Evolutionary conservation across 164 flowering plant genomes (phyloP), one percentile per base, ranked within the genome.

Genomic region (Taxillus chinensis): DNA sequence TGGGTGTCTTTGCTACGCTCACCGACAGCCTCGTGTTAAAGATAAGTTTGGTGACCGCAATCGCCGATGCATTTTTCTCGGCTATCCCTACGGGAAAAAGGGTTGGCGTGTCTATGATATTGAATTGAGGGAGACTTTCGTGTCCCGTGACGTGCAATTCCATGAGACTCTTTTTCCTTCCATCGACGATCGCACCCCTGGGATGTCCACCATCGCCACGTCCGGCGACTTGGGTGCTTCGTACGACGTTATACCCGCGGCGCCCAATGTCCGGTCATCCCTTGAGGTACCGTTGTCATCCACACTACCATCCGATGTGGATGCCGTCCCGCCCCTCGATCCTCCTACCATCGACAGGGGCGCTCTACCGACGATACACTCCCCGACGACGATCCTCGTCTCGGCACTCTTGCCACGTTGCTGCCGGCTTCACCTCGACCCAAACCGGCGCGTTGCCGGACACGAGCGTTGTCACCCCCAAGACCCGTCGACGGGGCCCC

Each of bases 1-100:
- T 43, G 67, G 67, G 5, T 64, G 61, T 45, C 13, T 55, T 11
- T 64, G 67, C 13, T 64, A 53, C 17, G 57, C 64, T 39, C 55
- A 62, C 41, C 41, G 56, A 37, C 64, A 46, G 37, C 12, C 49
- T 3, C 64, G 38, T 49, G 16, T n/a, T 5, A 62, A 62, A 50
- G 49, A 49, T 62, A 27, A 27, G 27, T 27, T 27, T 2, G 27
- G 27, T 27, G 27, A 27, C 27, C 27, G 27, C 27, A 27, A 2
- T 27, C 27, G 27, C 27, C 27, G 64, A 62, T 52, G 43, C 64
- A 5, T 42, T 55, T 2, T 39, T 43, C 5, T 16, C 56, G 2
- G 5, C 8, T 8, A 40, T 46, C 64, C 64, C 11, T 49, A 62
- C 50, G 64, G 56, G 27, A 0, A 62, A 41, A 62, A 62, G 8